These are phyloP conservation scores for Boletus rubroflammeus DNA, from an alignment of 768 basidiomycete genomes.

Conservation along the genomic window DNA sequence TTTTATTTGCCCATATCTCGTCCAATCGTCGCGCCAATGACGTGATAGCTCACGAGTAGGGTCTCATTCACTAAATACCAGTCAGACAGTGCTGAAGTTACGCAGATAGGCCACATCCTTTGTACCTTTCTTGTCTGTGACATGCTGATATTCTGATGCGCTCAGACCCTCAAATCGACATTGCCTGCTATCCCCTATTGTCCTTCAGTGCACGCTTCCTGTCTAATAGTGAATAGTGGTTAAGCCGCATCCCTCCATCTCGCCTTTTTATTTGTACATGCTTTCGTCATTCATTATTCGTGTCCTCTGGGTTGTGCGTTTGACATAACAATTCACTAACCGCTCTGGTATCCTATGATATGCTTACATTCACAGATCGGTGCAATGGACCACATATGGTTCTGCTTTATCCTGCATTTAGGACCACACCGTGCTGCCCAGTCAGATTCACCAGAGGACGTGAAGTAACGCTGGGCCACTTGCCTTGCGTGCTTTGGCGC, in stretches of 20 bases:
- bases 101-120: background rate
- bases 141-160: background rate
- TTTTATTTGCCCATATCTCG: slow-evolving; percentile 4
- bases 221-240: background rate
- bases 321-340: background rate
- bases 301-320: background rate
- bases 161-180: background rate
- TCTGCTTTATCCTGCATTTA: background rate
- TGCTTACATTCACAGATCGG: background rate
- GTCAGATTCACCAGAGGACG: background rate
- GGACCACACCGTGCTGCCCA: background rate
- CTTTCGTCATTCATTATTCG: background rate
- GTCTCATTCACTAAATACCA: background rate
- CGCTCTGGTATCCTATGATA: background rate
- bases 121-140: background rate
- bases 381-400: background rate
- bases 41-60: slow-evolving; percentile 4
- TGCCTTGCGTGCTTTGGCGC: background rate
- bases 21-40: background rate
- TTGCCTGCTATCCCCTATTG: background rate
- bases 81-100: background rate
- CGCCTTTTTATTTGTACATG: no score
- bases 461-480: background rate
- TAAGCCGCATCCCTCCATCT: background rate
- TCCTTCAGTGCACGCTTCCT: background rate